A percentile compares a stretch with the other conserved stretches of the same genome.
Evolutionary conservation across 2,329 filamentous ascomycete species (phyloP).

Genomic region (Grosmannia huntii): DNA sequence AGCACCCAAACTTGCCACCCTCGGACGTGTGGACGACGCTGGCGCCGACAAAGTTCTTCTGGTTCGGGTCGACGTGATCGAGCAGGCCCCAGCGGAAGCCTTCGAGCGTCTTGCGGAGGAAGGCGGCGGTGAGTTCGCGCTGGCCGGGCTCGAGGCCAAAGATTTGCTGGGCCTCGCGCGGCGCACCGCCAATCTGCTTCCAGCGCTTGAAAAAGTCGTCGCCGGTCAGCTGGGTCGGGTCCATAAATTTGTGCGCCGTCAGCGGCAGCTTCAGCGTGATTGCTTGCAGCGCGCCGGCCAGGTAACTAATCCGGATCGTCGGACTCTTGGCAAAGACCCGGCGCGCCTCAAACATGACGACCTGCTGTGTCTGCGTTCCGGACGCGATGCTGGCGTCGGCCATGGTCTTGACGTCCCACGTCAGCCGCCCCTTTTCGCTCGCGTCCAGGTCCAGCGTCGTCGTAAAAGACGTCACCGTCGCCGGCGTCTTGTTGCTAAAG

Average conservation of each 20-base stretch:
- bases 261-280: conserved; percentile 85
- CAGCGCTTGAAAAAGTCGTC: conserved; percentile 99
- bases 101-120: conserved; percentile 60
- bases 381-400: conserved; percentile 70
- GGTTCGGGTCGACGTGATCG: conserved; percentile 77
- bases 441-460: conserved; percentile 79
- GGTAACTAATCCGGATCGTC: conserved; percentile 86
- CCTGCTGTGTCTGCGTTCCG: conserved; percentile 75
- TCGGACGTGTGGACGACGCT: conserved; percentile 73
- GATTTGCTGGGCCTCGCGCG: conserved; percentile 78
- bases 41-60: conserved; percentile 85
- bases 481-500: conserved; percentile 86
- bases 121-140: conserved; percentile 54
- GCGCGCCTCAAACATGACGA: conserved; percentile 85
- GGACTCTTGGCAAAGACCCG: conserved; percentile 71
- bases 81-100: conserved; percentile 86
- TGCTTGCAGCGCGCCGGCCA: conserved; percentile 85
- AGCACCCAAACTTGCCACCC: conserved; percentile 84
- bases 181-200: conserved; percentile 90
- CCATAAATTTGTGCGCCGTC: conserved; percentile 91
- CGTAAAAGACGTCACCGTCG: conserved; percentile 78
- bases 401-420: conserved; percentile 76
- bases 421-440: conserved; percentile 51
- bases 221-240: conserved; percentile 67
- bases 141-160: conserved; percentile 51